Evolutionary conservation across 163 green algal genomes (phyloP).

Genomic region (Botryococcus braunii): DNA sequence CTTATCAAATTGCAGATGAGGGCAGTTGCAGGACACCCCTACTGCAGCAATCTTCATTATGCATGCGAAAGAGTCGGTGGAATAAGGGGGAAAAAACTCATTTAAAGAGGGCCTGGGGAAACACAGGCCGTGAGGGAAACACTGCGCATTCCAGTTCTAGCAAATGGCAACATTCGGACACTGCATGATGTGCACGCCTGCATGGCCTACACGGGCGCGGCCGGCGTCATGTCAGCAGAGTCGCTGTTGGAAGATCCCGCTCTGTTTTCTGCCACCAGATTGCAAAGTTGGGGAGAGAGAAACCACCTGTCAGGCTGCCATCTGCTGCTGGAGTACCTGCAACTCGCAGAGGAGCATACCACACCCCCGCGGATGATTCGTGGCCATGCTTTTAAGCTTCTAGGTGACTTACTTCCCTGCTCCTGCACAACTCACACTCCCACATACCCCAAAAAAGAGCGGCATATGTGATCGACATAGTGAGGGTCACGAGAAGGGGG

Average conservation of each 20-base stretch:
- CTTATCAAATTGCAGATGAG: too few species aligned
- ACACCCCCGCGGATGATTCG: slow-evolving; percentile 78
- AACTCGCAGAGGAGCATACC: slow-evolving; percentile 50
- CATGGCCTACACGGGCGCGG: slow-evolving; percentile 61
- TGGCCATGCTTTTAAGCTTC: slow-evolving; percentile 81
- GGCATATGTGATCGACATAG: too few species aligned
- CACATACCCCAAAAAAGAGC: too few species aligned
- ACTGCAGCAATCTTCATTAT: too few species aligned
- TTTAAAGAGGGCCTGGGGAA: too few species aligned
- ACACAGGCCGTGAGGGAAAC: slow-evolving; percentile 56
- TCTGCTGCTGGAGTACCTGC: slow-evolving; percentile 58
- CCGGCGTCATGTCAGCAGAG: slow-evolving; percentile 67
- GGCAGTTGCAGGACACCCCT: too few species aligned
- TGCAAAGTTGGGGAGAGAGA: neutral
- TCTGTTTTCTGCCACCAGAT: slow-evolving; percentile 61
- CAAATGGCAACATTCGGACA: slow-evolving; percentile 88
- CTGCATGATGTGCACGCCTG: slow-evolving; percentile 57
- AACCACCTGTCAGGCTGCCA: slow-evolving; percentile 16
- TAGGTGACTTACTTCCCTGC: too few species aligned
- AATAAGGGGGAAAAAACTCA: too few species aligned
- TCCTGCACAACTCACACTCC: too few species aligned
- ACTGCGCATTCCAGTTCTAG: slow-evolving; percentile 83
- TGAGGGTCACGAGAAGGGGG: too few species aligned
- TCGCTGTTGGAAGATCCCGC: slow-evolving; percentile 84
- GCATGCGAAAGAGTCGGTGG: too few species aligned